Percentiles rank a stretch among this genome's conserved stretches.
Conservation (phyloP, 1,284 basidiomycete species). For the Boletus hoseneyae region DNA sequence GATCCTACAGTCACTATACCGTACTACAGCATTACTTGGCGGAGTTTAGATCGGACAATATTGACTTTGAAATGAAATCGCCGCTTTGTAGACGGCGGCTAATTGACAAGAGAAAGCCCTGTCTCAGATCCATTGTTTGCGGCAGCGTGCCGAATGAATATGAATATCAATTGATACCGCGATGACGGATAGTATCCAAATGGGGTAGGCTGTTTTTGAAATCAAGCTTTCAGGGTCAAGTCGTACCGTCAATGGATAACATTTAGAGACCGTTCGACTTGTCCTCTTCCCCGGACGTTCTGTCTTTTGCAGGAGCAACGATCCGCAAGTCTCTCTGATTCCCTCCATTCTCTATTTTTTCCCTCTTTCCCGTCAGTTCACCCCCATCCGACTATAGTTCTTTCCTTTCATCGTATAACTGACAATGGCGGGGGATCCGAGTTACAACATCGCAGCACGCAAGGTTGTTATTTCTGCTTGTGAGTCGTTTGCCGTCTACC, state of each 20-base stretch:
- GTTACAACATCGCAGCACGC: constrained; percentile 1
- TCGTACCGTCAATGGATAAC: too few species aligned
- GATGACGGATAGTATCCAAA: not conserved
- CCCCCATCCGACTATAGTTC: not conserved
- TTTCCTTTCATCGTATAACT: not conserved
- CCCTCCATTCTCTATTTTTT: not conserved
- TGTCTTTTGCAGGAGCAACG: not conserved
- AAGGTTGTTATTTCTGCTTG: constrained; percentile 13
- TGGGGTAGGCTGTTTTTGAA: not conserved
- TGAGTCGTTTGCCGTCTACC: not conserved
- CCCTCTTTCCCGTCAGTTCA: not conserved
- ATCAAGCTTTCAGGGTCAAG: not conserved
- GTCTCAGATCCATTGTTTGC: too few species aligned
- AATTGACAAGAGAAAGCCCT: too few species aligned
- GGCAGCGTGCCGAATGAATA: not conserved
- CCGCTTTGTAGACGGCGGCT: too few species aligned
- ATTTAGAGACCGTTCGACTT: too few species aligned
- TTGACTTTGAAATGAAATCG: too few species aligned
- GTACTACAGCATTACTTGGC: too few species aligned
- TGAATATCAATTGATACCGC: not conserved
- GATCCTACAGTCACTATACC: too few species aligned
- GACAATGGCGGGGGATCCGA: not conserved
- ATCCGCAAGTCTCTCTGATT: too few species aligned
- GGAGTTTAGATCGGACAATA: too few species aligned
- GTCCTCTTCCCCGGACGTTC: not conserved